phyloP scores from a whole-genome alignment of 2,329 filamentous ascomycete species.

The Pseudofabraea citricarpa region DNA sequence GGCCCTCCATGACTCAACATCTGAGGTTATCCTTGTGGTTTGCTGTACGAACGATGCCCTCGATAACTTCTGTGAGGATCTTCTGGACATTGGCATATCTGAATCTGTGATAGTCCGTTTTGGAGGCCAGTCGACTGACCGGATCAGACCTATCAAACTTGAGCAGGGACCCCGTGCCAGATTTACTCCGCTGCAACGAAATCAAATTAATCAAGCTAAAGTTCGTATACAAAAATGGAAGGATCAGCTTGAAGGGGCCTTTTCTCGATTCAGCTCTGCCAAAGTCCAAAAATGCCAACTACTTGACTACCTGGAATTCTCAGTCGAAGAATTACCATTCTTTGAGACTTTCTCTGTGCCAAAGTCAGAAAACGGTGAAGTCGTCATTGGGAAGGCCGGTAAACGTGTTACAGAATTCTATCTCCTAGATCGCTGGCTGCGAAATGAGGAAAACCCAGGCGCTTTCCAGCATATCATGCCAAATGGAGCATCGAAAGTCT shows the following conservation, averaged over 20 bases:
- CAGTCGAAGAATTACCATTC: slow-evolving; percentile 42
- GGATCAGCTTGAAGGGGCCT: slow-evolving; percentile 14
- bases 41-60: slow-evolving; percentile 66
- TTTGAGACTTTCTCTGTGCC: slow-evolving; percentile 54
- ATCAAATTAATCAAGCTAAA: slow-evolving; percentile 36
- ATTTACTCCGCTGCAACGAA: too few species aligned
- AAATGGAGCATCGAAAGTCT: slow-evolving; percentile 36
- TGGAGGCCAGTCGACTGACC: slow-evolving; percentile 50
- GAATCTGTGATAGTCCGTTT: slow-evolving; percentile 50
- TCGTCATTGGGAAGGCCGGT: slow-evolving; percentile 38
- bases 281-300: slow-evolving; percentile 23
- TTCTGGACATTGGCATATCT: slow-evolving; percentile 54
- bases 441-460: slow-evolving; percentile 38
- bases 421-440: slow-evolving; percentile 49
- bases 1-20: slow-evolving; percentile 43
- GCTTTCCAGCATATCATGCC: slow-evolving; percentile 30
- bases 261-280: slow-evolving; percentile 10
- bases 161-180: too few species aligned
- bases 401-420: slow-evolving; percentile 41
- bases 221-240: slow-evolving; percentile 28
- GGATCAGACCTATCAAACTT: slow-evolving; percentile 46
- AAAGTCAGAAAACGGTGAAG: slow-evolving; percentile 38
- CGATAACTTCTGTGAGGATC: slow-evolving; percentile 61
- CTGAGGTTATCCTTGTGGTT: slow-evolving; percentile 53
- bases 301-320: slow-evolving; percentile 45